Base-by-base conservation (phyloP, 1,284 basidiomycete genomes). In the Sporisorium iseilematis-ciliati region DNA sequence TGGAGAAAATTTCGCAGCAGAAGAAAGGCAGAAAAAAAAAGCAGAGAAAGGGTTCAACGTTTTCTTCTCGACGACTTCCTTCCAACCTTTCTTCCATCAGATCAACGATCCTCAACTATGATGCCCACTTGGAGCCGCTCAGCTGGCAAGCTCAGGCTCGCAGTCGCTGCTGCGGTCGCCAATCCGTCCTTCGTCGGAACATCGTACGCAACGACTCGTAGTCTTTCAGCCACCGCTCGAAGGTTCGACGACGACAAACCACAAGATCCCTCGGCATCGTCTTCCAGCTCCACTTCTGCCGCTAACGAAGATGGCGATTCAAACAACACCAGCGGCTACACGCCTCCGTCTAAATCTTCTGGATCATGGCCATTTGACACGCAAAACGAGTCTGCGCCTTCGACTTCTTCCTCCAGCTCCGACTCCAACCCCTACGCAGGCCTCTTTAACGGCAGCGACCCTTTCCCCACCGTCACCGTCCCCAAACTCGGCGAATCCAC, bases 371-470 rank as follows among this genome's bases (percentile, higher is more conserved):
- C 70, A 0, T 67, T 64, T 20, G 65, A 59, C 7, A 11, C 29
- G n/a, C 48, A 45, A 4, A 23, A 16, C 20, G 60, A 41, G 8
- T 11, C 48, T 5, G 8, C 50, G 8, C 3, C 10, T 5, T 51
- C 48, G 11, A 42, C 53, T 21, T 53, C 56, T 20, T 21, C 54
- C 7, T 7, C 38, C 7, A 45, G 21, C 56, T 53, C 54, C 7
- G 50, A 43, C 10, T 25, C 38, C 4, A 72, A 72, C 18, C 74
- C 74, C 0, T 76, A 72, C 40, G 45, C 49, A 12, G 75, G 65
- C 7, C 52, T 77, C 1, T 64, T 77, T 23, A 58, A 65, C 23
- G 75, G 70, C 20, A 35, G 8, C 12, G 60, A 77, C 35, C 59
- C 75, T 7, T 77, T 73, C 52, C 75, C 75, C 16, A 75, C 54